phyloP scores from a whole-genome alignment of 768 basidiomycete species.

The Xerocomellus chrysenteron region DNA sequence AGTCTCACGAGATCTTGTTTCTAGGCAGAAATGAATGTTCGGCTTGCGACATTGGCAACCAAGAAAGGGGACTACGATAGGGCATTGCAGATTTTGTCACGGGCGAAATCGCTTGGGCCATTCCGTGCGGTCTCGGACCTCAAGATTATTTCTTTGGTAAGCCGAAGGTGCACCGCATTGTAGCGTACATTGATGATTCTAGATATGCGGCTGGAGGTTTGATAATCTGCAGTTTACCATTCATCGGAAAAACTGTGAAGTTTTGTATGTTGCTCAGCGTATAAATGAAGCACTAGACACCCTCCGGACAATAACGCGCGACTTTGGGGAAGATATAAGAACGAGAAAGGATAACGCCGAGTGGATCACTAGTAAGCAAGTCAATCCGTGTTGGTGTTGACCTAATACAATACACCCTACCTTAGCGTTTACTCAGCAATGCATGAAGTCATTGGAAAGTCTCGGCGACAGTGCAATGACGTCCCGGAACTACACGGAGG shows the following conservation, averaged over 20 bases:
- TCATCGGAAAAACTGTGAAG: conserved; percentile 1
- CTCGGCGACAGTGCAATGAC: background rate
- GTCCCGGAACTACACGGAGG: background rate
- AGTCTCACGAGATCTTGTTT: background rate
- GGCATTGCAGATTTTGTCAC: background rate
- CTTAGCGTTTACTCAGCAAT: conserved; percentile 1
- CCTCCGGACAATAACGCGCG: background rate
- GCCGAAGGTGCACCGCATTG: background rate
- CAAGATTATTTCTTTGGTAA: conserved; percentile 1
- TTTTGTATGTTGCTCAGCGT: background rate
- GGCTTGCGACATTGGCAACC: background rate
- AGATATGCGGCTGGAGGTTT: conserved; percentile 14
- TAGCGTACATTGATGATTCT: background rate
- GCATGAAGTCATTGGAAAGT: background rate
- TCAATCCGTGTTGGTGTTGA: background rate
- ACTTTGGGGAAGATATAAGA: background rate
- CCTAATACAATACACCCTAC: background rate
- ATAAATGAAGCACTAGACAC: background rate
- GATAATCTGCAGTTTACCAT: conserved; percentile 4
- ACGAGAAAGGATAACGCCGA: background rate
- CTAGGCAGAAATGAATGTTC: conserved; percentile 8
- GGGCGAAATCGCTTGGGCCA: conserved; percentile 3
- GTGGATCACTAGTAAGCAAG: conserved; percentile 3
- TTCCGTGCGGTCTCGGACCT: background rate
- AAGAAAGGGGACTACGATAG: background rate